Percentiles rank a stretch among this genome's conserved stretches.
These are phyloP conservation scores for Leccinum rimulosum DNA, from an alignment of 768 basidiomycete genomes.

Conservation along the genomic window DNA sequence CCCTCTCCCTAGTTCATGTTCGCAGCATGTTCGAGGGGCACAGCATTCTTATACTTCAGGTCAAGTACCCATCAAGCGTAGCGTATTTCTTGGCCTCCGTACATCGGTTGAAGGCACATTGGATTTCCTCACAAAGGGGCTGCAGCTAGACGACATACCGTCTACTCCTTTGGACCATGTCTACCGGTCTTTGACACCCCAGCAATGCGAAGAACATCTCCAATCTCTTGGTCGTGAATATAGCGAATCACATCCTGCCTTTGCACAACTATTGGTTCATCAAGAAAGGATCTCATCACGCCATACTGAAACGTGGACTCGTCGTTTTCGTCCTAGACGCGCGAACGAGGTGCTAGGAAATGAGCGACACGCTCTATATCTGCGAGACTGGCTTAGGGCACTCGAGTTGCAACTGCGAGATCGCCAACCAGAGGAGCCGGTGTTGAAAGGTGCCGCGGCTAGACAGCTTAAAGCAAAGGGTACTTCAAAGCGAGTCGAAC, in stretches of 20 bases:
- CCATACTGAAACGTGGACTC: conserved; percentile 57
- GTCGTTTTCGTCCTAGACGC: conserved; percentile 70
- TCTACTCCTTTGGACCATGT: not conserved
- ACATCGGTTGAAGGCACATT: conserved; percentile 8
- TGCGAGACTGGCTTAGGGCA: conserved; percentile 78
- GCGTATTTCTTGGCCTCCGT: not conserved
- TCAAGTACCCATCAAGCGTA: conserved; percentile 11
- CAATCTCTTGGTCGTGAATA: conserved; percentile 17
- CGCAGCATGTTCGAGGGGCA: conserved; percentile 62
- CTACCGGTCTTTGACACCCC: conserved; percentile 8
- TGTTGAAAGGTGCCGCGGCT: not conserved
- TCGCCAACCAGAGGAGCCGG: conserved; percentile 6
- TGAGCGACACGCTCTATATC: conserved; percentile 61
- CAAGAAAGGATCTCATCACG: conserved; percentile 11
- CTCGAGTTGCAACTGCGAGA: conserved; percentile 52
- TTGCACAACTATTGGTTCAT: conserved; percentile 38
- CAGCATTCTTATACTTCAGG: conserved; percentile 40
- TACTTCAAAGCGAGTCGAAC: conserved; percentile 23
- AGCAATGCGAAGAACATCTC: conserved; percentile 18
- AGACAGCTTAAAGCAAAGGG: conserved; percentile 15
- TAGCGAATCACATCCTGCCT: conserved; percentile 46
- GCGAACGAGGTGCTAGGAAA: conserved; percentile 82
- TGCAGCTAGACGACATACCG: not conserved
- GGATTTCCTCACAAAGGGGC: conserved; percentile 20
- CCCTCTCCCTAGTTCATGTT: conserved; percentile 48